Evolutionary conservation across 2,329 filamentous ascomycete genomes (phyloP), one percentile per base, ranked within the genome.

Genomic region (Sphaerostilbella broomeana): DNA sequence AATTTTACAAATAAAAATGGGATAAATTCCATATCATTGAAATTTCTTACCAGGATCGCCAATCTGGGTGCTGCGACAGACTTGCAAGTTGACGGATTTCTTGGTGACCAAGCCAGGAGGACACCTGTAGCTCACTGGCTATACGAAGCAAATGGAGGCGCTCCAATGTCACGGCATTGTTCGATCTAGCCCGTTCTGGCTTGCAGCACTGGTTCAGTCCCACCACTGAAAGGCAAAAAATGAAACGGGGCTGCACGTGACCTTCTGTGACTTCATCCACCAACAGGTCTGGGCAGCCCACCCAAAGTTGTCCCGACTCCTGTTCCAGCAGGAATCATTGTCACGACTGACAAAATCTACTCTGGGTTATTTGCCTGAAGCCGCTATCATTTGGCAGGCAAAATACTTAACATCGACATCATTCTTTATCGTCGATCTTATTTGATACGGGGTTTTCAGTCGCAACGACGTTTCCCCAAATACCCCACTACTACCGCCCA

Each of bases 231-330:
- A 32, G 10, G 22, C 19, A 22, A 15, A 19, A 26, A 24, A 17
- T 13, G 9, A 36, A 26, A 37, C 43, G 45, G 44, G 47, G 16
- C 25, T 13, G 6, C 43, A 55, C 53, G 53, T 55, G 53, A 55
- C 25, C 21, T n/a, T 4, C 38, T 22, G 43, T 49, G 48, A 54
- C 51, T 46, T 50, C 51, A 55, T 50, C 42, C 51, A 46, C 45
- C 45, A 46, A 49, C 42, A 31, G 40, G 35, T 20, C 25, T 35
- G 22, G 12, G 22, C 40, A 47, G 37, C 47, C 47, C 44, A 47
- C 45, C 46, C 42, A 49, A 49, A 13, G 28, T 27, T 8, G 24
- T 31, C 38, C 38, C 27, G 29, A 42, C 38, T 40, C 29, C 24
- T 38, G 40, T 41, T 32, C 25, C 19, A 31, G 31, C 27, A 41